phyloP scores from a whole-genome alignment of 2,329 filamentous ascomycete genomes.

The Sclerotinia sclerotiorum region DNA sequence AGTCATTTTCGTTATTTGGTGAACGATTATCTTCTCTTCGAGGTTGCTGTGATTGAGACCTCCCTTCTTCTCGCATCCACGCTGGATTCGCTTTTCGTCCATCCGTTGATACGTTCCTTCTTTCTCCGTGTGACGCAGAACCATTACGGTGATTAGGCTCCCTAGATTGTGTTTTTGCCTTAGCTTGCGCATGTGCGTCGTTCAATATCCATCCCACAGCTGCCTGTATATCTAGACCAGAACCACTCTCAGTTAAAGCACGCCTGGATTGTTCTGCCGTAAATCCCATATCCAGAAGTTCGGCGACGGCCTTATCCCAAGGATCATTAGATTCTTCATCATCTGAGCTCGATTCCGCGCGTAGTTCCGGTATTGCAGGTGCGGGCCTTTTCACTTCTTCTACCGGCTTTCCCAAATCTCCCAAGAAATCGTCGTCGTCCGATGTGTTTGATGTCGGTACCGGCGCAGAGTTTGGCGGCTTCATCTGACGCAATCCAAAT shows the following conservation, averaged over 20 bases:
- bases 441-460: conserved; percentile 37
- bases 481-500: conserved; percentile 72
- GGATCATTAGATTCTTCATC: conserved; percentile 51
- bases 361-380: conserved; percentile 37
- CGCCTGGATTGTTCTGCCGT: conserved; percentile 77
- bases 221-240: conserved; percentile 76
- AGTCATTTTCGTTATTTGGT: conserved; percentile 64
- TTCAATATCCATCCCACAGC: conserved; percentile 80
- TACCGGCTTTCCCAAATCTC: conserved; percentile 63
- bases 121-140: conserved; percentile 35
- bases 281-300: conserved; percentile 95
- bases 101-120: conserved; percentile 33
- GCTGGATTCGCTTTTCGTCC: conserved; percentile 50
- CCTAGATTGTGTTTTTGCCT: conserved; percentile 63
- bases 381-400: conserved; percentile 57
- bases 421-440: conserved; percentile 67
- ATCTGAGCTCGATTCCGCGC: conserved; percentile 29
- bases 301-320: conserved; percentile 77
- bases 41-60: conserved; percentile 47
- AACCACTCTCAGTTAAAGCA: conserved; percentile 77
- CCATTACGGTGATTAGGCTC: conserved; percentile 35
- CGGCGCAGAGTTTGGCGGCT: conserved; percentile 38
- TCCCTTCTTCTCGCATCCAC: conserved; percentile 61
- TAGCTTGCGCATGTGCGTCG: conserved; percentile 82
- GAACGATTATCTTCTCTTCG: conserved; percentile 55